Base-by-base conservation (phyloP, 305 asterid genomes). In the Euphrasia arctica region DNA sequence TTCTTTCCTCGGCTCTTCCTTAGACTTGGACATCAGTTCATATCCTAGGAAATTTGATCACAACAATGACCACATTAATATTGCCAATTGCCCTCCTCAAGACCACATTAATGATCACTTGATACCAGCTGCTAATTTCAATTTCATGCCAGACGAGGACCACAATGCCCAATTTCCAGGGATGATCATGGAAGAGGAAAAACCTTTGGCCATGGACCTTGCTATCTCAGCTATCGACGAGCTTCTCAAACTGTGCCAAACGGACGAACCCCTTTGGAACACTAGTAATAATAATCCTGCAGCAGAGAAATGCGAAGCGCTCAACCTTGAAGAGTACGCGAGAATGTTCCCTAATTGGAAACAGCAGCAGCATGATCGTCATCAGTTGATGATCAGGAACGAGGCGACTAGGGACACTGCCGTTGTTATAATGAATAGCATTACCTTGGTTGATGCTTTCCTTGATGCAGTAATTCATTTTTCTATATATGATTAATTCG, bases 381-480 rank as follows among this genome's bases (percentile, higher is more conserved):
- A 49, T 49, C 27, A 49, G 11, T 13, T 54, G 39, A 41, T 77
- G 39, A 41, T 77, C 56, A 79, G 85, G 74, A 76, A 74, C 0
- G 98, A 92, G 72, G 97, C 96, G 0, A 82, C 86, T 0, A 82
- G 94, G 49, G 84, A 80, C 55, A 83, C 79, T 7, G 83, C 90
- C 0, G 91, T 92, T 4, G 89, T 92, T 4, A 92, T 92, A 9
- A 92, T 89, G 96, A 92, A 92, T 57, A 87, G 96, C 78, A 84
- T 87, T 50, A 92, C 96, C 31, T 82, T 92, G 0, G 97, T 92
- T 54, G 96, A 92, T 67, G 97, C 95, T 0, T 84, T 92, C 68
- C 76, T 89, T 34, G 93, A 92, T 75, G 91, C 98, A 2, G 98
- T 92, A 77, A 77, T 32, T 28, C 31, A 34, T 34, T 34, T 34